Conservation (phyloP, 2,329 filamentous ascomycete species). For the Myrmaecium sp. region DNA sequence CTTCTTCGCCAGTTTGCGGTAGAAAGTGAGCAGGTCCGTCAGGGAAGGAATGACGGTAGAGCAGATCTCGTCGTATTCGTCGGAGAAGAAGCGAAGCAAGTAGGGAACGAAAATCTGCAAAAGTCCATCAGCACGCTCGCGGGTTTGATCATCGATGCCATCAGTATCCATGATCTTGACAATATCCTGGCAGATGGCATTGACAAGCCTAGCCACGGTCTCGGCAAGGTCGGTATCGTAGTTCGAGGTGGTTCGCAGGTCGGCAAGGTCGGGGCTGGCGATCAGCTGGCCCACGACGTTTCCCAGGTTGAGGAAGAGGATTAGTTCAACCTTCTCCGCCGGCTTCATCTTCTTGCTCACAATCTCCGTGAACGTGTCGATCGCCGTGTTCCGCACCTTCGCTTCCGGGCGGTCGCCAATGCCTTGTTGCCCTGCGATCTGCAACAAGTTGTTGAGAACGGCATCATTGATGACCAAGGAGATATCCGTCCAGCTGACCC, state of each 20-base stretch:
- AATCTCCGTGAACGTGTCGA: slow-evolving; percentile 90
- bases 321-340: slow-evolving; percentile 84
- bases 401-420: slow-evolving; percentile 43
- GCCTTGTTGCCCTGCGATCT: slow-evolving; percentile 61
- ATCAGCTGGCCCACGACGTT: slow-evolving; percentile 77
- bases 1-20: slow-evolving; percentile 60
- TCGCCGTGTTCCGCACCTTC: slow-evolving; percentile 73
- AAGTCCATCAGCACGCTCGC: slow-evolving; percentile 61
- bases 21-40: slow-evolving; percentile 78
- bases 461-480: slow-evolving; percentile 67
- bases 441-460: slow-evolving; percentile 71
- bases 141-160: slow-evolving; percentile 42
- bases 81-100: slow-evolving; percentile 83
- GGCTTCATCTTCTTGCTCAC: slow-evolving; percentile 96
- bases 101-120: slow-evolving; percentile 73
- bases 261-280: slow-evolving; percentile 61
- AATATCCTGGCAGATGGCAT: slow-evolving; percentile 73
- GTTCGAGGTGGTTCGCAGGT: slow-evolving; percentile 61
- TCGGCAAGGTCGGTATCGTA: slow-evolving; percentile 96
- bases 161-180: slow-evolving; percentile 70
- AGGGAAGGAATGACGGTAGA: slow-evolving; percentile 87
- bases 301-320: slow-evolving; percentile 73
- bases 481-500: slow-evolving; percentile 99
- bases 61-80: slow-evolving; percentile 97
- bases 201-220: slow-evolving; percentile 87